Evolutionary conservation across 1,139 yeast genomes (phyloP), one percentile per base, ranked within the genome.

Genomic region (Williopsis jadinii): DNA sequence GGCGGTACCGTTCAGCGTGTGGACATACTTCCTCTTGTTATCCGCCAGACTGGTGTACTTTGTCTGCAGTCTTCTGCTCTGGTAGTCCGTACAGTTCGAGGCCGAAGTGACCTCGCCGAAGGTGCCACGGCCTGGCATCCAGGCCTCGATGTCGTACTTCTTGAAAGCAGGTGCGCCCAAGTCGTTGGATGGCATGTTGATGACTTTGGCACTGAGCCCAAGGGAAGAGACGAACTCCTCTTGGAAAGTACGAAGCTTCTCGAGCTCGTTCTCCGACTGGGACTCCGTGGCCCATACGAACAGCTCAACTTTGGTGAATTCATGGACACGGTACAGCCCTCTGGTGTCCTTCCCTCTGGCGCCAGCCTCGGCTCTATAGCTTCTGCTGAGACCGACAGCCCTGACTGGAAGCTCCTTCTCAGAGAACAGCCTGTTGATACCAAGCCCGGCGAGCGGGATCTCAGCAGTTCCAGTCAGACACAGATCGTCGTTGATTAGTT

Each of bases 311-410:
- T 94, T 94, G n/a, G 95, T 86, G 60, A 94, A 94, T 63, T 94
- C 99, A 57, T 94, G 99, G 11, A 94, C 97, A 41, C 99, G 68
- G 55, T 92, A 94, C 2, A 94, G 67, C 0, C 99, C 99, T 54
- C 81, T 80, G 0, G 97, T 87, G 51, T 88, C 97, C 50, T 76
- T 77, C 2, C 99, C 99, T 45, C 96, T 74, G 2, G 98, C 94
- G 2, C 98, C 98, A 0, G 98, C 98, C 60, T 94, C 99, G 0
- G 97, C 96, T 49, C 99, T 71, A 58, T 80, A 94, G 47, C 95
- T 79, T 51, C 97, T 70, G 37, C 95, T 84, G 1, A 87, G 72
- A 0, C 97, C 99, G 10, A 81, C 95, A 37, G 76, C 72, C 53
- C 75, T 77, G 12, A 66, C 51, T 0, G 95, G 88, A 11, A 71